Evolutionary conservation across 441 rosid species (phyloP), one percentile per base, ranked within the genome.

Genomic region (Flueggea neowawraea): DNA sequence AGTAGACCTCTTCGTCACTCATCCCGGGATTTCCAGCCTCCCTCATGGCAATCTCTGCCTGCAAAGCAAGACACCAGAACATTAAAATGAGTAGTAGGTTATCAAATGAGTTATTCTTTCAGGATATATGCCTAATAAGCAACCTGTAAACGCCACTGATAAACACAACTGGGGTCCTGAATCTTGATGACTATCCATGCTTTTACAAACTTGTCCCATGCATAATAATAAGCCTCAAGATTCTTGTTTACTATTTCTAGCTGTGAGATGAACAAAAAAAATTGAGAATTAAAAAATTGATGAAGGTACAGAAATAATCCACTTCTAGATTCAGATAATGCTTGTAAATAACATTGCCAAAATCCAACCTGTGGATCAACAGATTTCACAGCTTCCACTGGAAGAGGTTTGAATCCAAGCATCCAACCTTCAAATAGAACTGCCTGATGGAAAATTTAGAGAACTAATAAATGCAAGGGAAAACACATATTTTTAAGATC

Each of bases 41-140:
- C 74, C 92, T 89, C 97, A 91, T 91, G 52, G 92, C 92, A 55
- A 94, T 77, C 80, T 94, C 96, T 12, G 97, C 99, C 97, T 92
- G 81, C 68, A 67, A 67, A 63, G 28, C 28, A 22, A 22, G 28
- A 22, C 28, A 22, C 33, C 54, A 68, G 16, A 54, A 48, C 9
- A 55, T 3, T 36, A 36, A 22, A 55, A 32, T 65, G 14, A 15
- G 53, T n/a, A 45, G 6, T 0, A 33, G 8, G 16, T 45, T 36
- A 11, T 28, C 49, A 48, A 15, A 28, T 55, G 28, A 10, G 51
- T 6, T 28, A 39, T 16, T 31, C 28, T 8, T 32, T 17, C 41
- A 8, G 41, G 41, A 4, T 36, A 36, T 36, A 8, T 36, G 41
- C 9, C 41, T 36, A 39, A 45, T 12, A 16, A 66, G 63, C 53